Base-by-base conservation (phyloP, 1,284 basidiomycete genomes). In the Entoloma clypeatum region DNA sequence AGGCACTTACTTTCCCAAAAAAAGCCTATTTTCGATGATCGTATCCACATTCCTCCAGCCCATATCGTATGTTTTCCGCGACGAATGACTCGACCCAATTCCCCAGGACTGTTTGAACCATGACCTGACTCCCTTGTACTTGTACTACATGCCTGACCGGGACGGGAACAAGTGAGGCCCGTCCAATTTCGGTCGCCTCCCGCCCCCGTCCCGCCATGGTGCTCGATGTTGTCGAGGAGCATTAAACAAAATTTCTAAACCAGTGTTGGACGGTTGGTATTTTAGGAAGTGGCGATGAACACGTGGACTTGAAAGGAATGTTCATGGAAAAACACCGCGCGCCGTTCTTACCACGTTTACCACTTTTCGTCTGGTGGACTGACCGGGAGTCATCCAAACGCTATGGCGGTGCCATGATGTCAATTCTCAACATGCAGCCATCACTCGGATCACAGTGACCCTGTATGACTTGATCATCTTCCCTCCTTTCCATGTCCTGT, bases 41-140 rank as follows among this genome's bases (percentile, higher is more conserved):
- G 78, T 63, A 60, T 82, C 76, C 63, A 87, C 74, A 65, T 85
- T 86, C 61, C 71, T 85, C 81, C 84, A 86, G 59, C 74, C 75
- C 60, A 69, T 76, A 44, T 63, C 60, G 45, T 45, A 35, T 39
- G 41, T 49, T 41, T 41, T 33, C 29, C 19, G 27, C 41, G 44
- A 44, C 41, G 25, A 19, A 29, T 47, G 42, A 47, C 42, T 44
- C 44, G 33, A 45, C 39, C 43, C 7, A 24, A 40, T 41, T 27
- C 30, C 49, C 46, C 37, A 44, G 39, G 44, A 29, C 36, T 34
- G 8, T 33, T n/a, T 38, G 33, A 44, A 29, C 36, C 33, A 39
- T 25, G 25, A 24, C 34, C 23, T 41, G 25, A 25, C 39, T 34
- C 34, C 26, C 49, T 34, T 35, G 41, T 40, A 37, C 48, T 57